phyloP scores from a whole-genome alignment of 225 moss, liverwort and hornwort species.

The Pseudoscleropodium purum region DNA sequence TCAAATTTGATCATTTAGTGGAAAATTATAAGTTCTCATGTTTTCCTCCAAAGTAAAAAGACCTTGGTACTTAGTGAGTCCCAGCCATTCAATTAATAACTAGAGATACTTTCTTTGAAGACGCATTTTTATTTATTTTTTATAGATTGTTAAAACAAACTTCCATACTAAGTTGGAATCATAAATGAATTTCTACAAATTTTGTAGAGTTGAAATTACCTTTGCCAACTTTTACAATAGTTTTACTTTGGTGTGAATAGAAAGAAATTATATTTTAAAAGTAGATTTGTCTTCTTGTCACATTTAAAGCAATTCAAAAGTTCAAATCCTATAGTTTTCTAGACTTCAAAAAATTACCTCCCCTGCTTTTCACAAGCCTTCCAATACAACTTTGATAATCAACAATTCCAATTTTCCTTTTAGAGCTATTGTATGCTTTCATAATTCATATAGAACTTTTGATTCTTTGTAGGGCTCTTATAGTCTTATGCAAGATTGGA shows the following conservation, averaged over 20 bases:
- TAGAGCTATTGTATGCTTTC: no score
- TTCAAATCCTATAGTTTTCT: background rate
- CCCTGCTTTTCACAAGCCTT: fast-evolving
- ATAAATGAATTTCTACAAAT: background rate
- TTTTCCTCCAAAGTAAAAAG: background rate
- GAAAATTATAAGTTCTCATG: background rate
- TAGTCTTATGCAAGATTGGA: background rate
- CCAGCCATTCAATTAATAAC: background rate
- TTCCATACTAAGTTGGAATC: background rate
- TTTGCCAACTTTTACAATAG: background rate
- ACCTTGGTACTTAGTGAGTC: fast-evolving
- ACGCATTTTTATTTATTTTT: background rate
- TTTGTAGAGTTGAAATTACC: background rate
- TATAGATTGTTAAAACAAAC: fast-evolving
- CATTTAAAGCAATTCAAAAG: background rate
- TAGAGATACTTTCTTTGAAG: background rate
- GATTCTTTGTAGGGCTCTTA: background rate
- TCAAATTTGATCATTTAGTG: background rate
- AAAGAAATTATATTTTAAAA: background rate
- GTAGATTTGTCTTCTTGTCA: background rate
- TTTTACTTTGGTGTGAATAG: background rate
- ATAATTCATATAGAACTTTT: background rate
- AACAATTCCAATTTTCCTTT: background rate
- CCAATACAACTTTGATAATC: background rate
- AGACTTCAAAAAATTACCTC: background rate